Evolutionary conservation across 2,329 filamentous ascomycete species (phyloP), one percentile per base, ranked within the genome.

Genomic region (Magnaporthiopsis incrustans): DNA sequence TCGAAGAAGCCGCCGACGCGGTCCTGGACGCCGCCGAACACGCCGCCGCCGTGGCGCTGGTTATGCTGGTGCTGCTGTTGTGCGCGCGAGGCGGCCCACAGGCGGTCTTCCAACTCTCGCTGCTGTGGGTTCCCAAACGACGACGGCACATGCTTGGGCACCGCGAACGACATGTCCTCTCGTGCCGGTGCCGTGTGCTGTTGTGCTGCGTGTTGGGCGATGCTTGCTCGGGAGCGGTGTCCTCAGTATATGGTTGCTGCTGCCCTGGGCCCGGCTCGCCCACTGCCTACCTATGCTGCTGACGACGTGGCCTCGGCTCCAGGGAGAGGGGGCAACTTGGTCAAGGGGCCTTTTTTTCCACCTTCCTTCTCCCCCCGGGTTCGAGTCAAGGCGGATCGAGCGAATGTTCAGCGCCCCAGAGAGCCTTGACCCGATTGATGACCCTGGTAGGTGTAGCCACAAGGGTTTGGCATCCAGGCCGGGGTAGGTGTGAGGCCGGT

Each of bases 1-100:
- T 87, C 85, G 67, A 93, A 87, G 66, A 92, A 82, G 65, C 81
- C 82, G 62, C 83, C 84, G 50, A 91, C 79, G 67, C 84, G 85
- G 69, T 84, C 83, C 61, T 88, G 80, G 56, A 91, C 80, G 60
- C 78, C 81, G 68, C 63, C 75, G 66, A 26, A 56, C n/a, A 35
- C 61, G 44, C 25, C 59, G 44, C 25, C 59, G 72, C 50, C 60
- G 65, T 14, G 30, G 64, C 7, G 38, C 22, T 10, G 18, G 59
- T 26, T 33, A 59, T 53, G 35, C 57, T 50, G n/a, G 62, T 59
- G 26, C 63, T 35, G 50, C 58, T 14, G 12, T 30, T 14, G 4
- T 58, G 59, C 72, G 66, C 79, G 78, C 57, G 79, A 79, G 62
- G 79, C 78, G 50, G 81, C 81, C 89, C 89, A 92, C 66, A 85